Base-by-base conservation (phyloP, 169 alveolate genomes). In the Cytauxzoon felis region DNA sequence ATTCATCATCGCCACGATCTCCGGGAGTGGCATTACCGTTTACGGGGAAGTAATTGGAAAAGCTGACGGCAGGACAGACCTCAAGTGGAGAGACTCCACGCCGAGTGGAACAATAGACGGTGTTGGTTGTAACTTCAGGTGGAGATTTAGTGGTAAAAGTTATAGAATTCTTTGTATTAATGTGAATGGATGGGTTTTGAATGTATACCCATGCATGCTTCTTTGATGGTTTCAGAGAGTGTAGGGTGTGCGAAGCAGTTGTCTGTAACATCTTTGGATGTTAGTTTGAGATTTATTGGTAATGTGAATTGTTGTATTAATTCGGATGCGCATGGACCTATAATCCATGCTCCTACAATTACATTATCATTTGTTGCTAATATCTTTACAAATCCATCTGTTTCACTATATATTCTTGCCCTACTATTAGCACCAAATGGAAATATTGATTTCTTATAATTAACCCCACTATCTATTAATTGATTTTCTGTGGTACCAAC, bases 231-330 rank as follows among this genome's bases (percentile, higher is more conserved):
- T 83, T 97, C 99, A 3, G 98, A 91, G 32, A 96, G 88, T 38
- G 99, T 96, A 32, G 99, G 99, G 73, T 97, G 99, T 27, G 99
- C 98, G 81, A 92, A 97, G 82, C 98, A 93, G 62, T 97, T 93
- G 62, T 96, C 88, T 23, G 96, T 97, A 32, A 97, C 84, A 72
- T 95, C 98, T 70, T 94, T 98, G 43, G 96, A 80, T 18, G 99
- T 78, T 3, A 98, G 97, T 29, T 98, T 98, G 68, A 95, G 95
- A 70, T 92, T 95, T 81, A 94, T 88, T 49, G 95, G 98, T 34
- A 95, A 78, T 6, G 93, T 94, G 27, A 94, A 90, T 63, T 94
- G 97, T 36, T 92, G 96, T 51, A 96, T 93, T 88, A 97, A 87
- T 79, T 97, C 99, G 49, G 98, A 95, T 4, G 99, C 99, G 57